These are phyloP conservation scores for Byssothecium circinans DNA, from an alignment of 2,329 filamentous ascomycete genomes.

Conservation along the genomic window DNA sequence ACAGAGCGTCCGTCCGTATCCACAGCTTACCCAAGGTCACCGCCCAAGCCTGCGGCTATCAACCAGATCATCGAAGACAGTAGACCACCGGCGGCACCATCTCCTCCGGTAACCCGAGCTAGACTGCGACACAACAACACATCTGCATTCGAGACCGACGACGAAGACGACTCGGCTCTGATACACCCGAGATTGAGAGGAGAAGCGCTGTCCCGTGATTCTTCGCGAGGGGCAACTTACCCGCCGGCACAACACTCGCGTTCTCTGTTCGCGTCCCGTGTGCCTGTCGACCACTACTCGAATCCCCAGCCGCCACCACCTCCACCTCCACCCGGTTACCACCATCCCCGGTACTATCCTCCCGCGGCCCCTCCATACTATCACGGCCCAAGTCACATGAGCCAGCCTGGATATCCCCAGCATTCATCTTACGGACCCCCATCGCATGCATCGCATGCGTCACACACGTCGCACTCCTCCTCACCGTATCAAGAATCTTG, in stretches of 20 bases:
- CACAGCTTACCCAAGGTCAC: constrained; percentile 25
- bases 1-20: constrained; percentile 18
- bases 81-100: constrained; percentile 40
- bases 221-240: constrained; percentile 25
- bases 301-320: constrained; percentile 69
- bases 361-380: constrained; percentile 40
- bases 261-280: constrained; percentile 39
- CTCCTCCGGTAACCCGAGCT: constrained; percentile 34
- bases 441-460: constrained; percentile 33
- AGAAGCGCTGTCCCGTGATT: constrained; percentile 29
- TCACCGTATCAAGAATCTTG: constrained; percentile 42
- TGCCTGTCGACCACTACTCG: constrained; percentile 41
- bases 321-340: constrained; percentile 63
- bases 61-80: constrained; percentile 30
- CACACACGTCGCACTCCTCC: constrained; percentile 37
- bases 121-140: constrained; percentile 28
- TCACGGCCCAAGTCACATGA: constrained; percentile 38
- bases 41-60: constrained; percentile 26
- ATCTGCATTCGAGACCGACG: constrained; percentile 36
- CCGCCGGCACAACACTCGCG: constrained; percentile 29
- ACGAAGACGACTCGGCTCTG: constrained; percentile 36
- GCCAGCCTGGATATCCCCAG: constrained; percentile 36
- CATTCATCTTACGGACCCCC: constrained; percentile 37
- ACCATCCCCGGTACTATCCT: constrained; percentile 40
- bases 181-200: constrained; percentile 35